These are phyloP conservation scores for Exophiala alcalophila DNA, from an alignment of 2,329 filamentous ascomycete genomes.

Conservation along the genomic window DNA sequence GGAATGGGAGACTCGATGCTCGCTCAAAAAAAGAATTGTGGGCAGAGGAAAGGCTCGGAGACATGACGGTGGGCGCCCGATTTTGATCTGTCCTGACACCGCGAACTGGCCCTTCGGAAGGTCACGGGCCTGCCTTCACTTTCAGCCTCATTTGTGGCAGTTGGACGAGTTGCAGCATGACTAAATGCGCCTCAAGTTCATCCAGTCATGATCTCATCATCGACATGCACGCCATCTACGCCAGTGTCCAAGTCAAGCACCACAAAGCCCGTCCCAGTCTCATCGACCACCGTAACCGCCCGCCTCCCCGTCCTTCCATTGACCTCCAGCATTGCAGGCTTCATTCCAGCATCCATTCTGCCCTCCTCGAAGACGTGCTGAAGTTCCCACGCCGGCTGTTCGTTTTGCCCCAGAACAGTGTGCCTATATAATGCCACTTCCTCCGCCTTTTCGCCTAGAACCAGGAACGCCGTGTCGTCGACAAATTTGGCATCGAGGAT, in stretches of 20 bases:
- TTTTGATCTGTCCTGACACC: too few species aligned
- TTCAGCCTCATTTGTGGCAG: slow-evolving; percentile 10
- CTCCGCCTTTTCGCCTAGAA: slow-evolving; percentile 50
- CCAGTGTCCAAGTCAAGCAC: slow-evolving; percentile 54
- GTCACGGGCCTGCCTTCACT: slow-evolving; percentile 1
- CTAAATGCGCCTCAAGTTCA: background rate
- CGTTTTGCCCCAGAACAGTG: slow-evolving; percentile 11
- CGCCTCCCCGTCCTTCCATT: slow-evolving; percentile 55
- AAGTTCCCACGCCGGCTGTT: slow-evolving; percentile 37
- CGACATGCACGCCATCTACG: slow-evolving; percentile 34
- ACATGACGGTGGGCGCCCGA: too few species aligned
- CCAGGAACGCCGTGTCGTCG: slow-evolving; percentile 58
- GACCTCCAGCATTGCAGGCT: slow-evolving; percentile 51
- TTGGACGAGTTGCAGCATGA: too few species aligned
- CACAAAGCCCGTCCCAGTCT: slow-evolving; percentile 53
- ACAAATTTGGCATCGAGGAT: slow-evolving; percentile 67
- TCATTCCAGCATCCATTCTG: slow-evolving; percentile 41
- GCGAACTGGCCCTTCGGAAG: too few species aligned
- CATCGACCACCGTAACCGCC: slow-evolving; percentile 55
- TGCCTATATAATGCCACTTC: slow-evolving; percentile 16
- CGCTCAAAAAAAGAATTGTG: too few species aligned
- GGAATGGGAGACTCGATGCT: too few species aligned
- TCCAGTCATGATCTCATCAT: slow-evolving; percentile 26
- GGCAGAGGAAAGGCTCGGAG: too few species aligned
- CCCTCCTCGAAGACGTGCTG: slow-evolving; percentile 48